Percentiles rank a stretch among this genome's conserved stretches.
Conservation (phyloP, 768 basidiomycete species). For the Auricularia sp. region DNA sequence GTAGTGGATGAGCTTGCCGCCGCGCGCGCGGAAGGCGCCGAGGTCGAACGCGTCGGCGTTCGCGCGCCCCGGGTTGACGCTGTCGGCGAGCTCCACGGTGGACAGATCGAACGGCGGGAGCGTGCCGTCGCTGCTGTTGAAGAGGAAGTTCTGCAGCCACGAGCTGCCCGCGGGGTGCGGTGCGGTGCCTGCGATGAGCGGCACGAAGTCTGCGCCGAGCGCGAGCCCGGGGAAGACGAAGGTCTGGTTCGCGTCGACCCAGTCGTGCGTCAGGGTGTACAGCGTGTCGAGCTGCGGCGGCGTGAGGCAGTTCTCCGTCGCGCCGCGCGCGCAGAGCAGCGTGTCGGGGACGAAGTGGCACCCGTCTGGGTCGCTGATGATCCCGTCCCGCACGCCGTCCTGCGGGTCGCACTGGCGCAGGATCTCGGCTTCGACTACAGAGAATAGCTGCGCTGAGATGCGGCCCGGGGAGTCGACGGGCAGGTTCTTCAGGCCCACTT, state of each 20-base stretch:
- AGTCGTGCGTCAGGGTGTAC: neutral
- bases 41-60: constrained; percentile 6
- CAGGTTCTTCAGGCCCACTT: neutral
- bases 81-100: neutral
- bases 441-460: neutral
- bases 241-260: neutral
- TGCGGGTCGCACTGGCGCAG: neutral
- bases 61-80: neutral
- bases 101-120: neutral
- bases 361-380: neutral
- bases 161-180: neutral
- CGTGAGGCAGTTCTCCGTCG: neutral
- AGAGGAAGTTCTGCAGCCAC: neutral
- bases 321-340: neutral
- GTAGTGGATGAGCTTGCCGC: constrained; percentile 20
- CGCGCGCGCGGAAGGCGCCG: constrained; percentile 14
- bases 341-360: neutral
- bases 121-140: neutral
- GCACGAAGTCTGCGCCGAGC: neutral
- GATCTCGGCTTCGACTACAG: neutral
- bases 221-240: neutral
- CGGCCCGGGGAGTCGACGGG: neutral
- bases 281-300: neutral
- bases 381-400: neutral
- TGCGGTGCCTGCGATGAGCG: neutral